Base-by-base conservation (phyloP, 177 flowering plant genomes). In the Tripterygium wilfordii region DNA sequence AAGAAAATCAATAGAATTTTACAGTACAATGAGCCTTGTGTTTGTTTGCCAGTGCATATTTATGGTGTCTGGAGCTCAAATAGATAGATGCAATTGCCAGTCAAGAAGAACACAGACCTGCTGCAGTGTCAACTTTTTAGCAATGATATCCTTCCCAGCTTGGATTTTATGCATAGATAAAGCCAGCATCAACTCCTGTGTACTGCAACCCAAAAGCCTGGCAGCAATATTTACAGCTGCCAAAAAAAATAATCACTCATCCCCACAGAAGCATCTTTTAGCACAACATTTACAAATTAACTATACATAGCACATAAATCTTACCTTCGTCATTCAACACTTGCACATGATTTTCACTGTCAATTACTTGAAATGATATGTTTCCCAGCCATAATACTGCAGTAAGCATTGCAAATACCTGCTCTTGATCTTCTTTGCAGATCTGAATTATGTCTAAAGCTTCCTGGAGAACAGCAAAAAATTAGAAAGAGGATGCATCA, bases 371-470 rank as follows among this genome's bases (percentile, higher is more conserved):
- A 55, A 83, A 92, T 28, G 90, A 70, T 66, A 92, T 77, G 69
- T 92, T 92, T 49, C 98, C 98, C 39, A 92, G 68, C 98, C 98
- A 92, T 46, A 92, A 64, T 10, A 92, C 71, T 30, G 91, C 86
- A 54, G 90, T 82, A 53, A 88, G 81, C 77, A 92, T 68, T 50
- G 75, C 51, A 70, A 83, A 88, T 48, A 49, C 63, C 53, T 65
- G 60, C 46, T 85, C 92, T 60, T 78, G 89, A 60, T 82, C 82
- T 54, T 83, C 85, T 68, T 74, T 70, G 58, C 53, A 18, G 29
- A 88, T 70, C 61, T 60, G 81, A 43, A 88, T 56, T 49, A 53
- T 52, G 37, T 83, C 74, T 25, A 92, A 55, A 42, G 98, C 88
- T 71, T 82, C 82, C 98, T 92, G 74, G 20, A 42, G 36, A 42